Evolutionary conservation across 139 green algal species (phyloP).

Genomic region (Monoraphidium neglectum): DNA sequence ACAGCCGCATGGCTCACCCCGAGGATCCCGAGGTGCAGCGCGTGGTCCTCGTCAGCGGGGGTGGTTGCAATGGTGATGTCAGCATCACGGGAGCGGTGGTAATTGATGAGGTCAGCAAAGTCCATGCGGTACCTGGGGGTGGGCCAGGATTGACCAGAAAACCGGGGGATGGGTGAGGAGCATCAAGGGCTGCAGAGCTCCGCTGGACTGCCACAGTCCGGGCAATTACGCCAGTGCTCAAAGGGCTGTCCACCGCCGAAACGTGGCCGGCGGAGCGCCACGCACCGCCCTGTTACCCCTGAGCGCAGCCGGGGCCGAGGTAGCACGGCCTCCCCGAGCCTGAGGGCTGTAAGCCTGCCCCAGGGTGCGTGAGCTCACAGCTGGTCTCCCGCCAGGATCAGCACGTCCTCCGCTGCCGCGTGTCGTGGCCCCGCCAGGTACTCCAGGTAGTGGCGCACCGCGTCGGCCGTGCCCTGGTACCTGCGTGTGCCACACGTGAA

Average conservation of each 20-base stretch:
- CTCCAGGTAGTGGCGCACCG: constrained; percentile 88
- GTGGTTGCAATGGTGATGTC: constrained; percentile 92
- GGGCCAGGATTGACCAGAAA: too few species aligned
- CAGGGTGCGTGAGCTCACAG: constrained; percentile 42
- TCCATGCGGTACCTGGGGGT: constrained; percentile 92
- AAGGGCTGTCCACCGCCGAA: too few species aligned
- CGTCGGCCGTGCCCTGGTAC: constrained; percentile 30
- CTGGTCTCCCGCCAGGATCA: constrained; percentile 89
- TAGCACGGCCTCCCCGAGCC: too few species aligned
- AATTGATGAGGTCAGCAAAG: constrained; percentile 91
- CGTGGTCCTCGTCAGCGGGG: constrained; percentile 78
- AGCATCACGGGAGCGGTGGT: constrained; percentile 76
- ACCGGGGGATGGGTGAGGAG: background rate
- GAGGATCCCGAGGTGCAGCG: constrained; percentile 83
- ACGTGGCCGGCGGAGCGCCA: too few species aligned
- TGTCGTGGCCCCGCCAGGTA: constrained; percentile 81
- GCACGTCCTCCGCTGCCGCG: constrained; percentile 81
- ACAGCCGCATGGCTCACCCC: too few species aligned
- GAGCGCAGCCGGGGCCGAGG: too few species aligned
- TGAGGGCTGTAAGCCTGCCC: too few species aligned
- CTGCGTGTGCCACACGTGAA: too few species aligned
- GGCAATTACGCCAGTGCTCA: too few species aligned
- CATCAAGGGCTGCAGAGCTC: too few species aligned
- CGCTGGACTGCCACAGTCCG: too few species aligned
- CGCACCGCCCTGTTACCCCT: too few species aligned